Base-by-base conservation (phyloP, 768 basidiomycete genomes). In the Suillus lakei region DNA sequence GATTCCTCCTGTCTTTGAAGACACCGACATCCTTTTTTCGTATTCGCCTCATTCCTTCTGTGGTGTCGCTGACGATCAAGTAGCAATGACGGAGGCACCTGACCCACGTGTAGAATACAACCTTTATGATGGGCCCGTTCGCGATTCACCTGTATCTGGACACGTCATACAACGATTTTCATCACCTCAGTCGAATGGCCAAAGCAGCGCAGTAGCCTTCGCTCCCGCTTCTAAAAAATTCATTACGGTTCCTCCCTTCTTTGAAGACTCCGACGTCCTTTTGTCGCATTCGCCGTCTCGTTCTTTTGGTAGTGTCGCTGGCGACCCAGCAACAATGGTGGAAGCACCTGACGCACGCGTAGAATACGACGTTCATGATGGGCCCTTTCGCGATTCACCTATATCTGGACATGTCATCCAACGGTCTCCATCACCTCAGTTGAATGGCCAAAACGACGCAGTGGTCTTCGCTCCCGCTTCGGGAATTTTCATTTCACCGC, bases 401-500 rank as follows among this genome's bases (percentile, higher is more conserved):
- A 8, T 62, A 23, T 63, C 60, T 51, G 32, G 38, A 46, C 32
- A 60, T 61, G 56, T 12, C 26, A 7, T 13, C 18, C 56, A 39
- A 59, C 39, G 30, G 21, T 41, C 28, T 6, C 10, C 58, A 23
- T 39, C 38, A 39, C 58, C 10, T 28, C 38, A 30, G 10, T 39
- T 39, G 23, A 41, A 59, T 59, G 39, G 10, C 26, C 58, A 59
- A 59, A 21, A 26, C 6, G 18, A 18, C 18, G 16, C 56, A 28
- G 34, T 18, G 18, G 10, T 43, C 5, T 74, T 74, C 32, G 69
- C 73, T 8, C 72, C 73, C 8, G 69, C 71, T 26, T 67, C 71
- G 9, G 74, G 71, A 2, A 56, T 70, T 41, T 69, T 68, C 39
- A 58, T 80, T 64, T 80, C 77, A 55, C 79, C 77, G 53, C 71